phyloP scores from a whole-genome alignment of 495 filamentous ascomycete genomes.

The Echria macrotheca region DNA sequence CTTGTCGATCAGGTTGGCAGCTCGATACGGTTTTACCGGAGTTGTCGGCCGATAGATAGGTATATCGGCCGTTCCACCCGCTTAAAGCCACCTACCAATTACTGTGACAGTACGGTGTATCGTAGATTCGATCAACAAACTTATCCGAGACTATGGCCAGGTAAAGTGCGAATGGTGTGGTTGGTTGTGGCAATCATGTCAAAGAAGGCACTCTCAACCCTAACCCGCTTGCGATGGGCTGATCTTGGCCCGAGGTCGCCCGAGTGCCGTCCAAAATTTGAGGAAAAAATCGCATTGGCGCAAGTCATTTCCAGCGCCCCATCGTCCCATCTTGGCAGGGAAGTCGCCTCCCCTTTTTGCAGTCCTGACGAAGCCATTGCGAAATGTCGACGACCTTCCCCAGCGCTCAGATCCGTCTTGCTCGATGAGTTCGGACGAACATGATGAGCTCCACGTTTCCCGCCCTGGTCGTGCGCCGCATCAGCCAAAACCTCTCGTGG shows the following conservation, averaged over 20 bases:
- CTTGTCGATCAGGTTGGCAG: no score
- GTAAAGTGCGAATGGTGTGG: no score
- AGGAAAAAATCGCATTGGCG: slow-evolving; percentile 5
- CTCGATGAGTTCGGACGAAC: slow-evolving; percentile 1
- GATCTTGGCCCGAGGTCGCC: slow-evolving; percentile 6
- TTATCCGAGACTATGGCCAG: no score
- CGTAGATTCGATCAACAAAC: no score
- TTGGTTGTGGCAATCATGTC: no score
- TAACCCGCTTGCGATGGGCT: no score
- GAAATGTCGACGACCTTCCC: slow-evolving; percentile 3
- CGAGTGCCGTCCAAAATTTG: slow-evolving; percentile 4
- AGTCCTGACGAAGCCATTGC: slow-evolving; percentile 3
- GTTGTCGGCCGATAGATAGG: no score
- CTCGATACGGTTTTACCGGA: no score
- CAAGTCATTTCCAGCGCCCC: slow-evolving; percentile 9
- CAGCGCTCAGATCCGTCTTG: not conserved
- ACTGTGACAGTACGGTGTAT: no score
- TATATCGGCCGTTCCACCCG: no score
- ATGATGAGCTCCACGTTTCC: slow-evolving; percentile 19
- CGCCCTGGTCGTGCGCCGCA: slow-evolving; percentile 15
- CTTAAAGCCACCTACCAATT: no score
- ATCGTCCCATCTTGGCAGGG: slow-evolving; percentile 11
- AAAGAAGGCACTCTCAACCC: no score
- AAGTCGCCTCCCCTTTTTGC: not conserved
- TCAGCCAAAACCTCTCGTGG: slow-evolving; percentile 20